These are phyloP conservation scores for Rosa multiflora DNA, from an alignment of 306 rosid genomes.

Conservation along the genomic window DNA sequence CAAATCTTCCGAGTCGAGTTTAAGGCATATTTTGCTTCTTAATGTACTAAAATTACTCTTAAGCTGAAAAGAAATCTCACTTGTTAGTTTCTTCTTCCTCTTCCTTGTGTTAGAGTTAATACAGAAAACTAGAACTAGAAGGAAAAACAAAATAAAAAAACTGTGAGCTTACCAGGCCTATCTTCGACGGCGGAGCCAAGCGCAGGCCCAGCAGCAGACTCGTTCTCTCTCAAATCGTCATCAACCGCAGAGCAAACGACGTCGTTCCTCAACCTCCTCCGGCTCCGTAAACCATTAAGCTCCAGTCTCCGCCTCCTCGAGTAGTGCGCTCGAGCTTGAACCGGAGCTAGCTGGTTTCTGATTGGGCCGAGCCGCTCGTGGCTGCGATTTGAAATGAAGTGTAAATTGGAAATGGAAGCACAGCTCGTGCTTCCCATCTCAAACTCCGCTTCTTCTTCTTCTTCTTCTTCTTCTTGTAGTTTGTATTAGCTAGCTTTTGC, in stretches of 20 bases:
- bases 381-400: slow-evolving; percentile 28
- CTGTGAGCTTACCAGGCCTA: slow-evolving; percentile 32
- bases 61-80: background rate
- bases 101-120: background rate
- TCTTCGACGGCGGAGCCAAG: slow-evolving; percentile 66
- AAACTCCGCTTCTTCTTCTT: slow-evolving; percentile 1
- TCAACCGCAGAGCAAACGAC: slow-evolving; percentile 69
- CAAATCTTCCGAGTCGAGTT: no score
- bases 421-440: slow-evolving; percentile 57
- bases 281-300: slow-evolving; percentile 23
- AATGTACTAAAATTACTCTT: background rate
- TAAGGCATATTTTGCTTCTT: no score
- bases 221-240: slow-evolving; percentile 62
- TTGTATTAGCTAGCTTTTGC: background rate
- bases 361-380: slow-evolving; percentile 31
- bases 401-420: slow-evolving; percentile 49
- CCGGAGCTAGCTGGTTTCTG: slow-evolving; percentile 32
- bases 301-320: slow-evolving; percentile 32
- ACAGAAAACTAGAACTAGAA: background rate
- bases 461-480: slow-evolving; percentile 6
- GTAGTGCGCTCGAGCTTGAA: slow-evolving; percentile 27
- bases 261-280: slow-evolving; percentile 17
- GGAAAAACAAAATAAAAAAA: background rate
- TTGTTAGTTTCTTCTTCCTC: background rate
- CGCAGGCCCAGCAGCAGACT: slow-evolving; percentile 27